Percentiles rank a stretch among this genome's conserved stretches.
These are phyloP conservation scores for Colletotrichum scovillei DNA, from an alignment of 2,329 filamentous ascomycete genomes.

Conservation along the genomic window DNA sequence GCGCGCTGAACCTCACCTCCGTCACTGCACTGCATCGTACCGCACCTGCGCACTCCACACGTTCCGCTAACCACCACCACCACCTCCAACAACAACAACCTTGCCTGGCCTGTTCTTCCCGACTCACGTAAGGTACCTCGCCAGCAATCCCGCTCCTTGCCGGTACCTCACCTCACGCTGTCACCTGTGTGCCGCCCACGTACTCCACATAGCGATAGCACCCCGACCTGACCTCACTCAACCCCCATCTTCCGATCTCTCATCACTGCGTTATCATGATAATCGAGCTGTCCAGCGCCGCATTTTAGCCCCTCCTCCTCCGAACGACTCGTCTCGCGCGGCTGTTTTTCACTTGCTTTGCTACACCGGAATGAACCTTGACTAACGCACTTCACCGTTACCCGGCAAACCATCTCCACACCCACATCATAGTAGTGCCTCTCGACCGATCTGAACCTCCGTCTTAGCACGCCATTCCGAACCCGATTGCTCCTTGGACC, in stretches of 20 bases:
- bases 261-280: slow-evolving; percentile 34
- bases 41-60: slow-evolving; percentile 15
- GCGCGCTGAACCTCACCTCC: slow-evolving; percentile 24
- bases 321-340: slow-evolving; percentile 10
- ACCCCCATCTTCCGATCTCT: slow-evolving; percentile 27
- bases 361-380: slow-evolving; percentile 25
- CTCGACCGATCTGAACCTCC: slow-evolving; percentile 12
- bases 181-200: slow-evolving; percentile 8
- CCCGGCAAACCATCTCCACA: slow-evolving; percentile 4
- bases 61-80: slow-evolving; percentile 3
- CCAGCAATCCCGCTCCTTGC: slow-evolving; percentile 13
- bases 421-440: slow-evolving; percentile 27
- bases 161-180: slow-evolving; percentile 4
- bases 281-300: slow-evolving; percentile 25
- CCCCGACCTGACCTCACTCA: slow-evolving; percentile 27
- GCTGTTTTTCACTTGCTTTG: neutral
- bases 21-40: slow-evolving; percentile 13
- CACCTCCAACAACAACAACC: neutral
- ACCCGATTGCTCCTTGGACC: slow-evolving; percentile 18
- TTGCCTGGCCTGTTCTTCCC: neutral
- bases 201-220: slow-evolving; percentile 30
- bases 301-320: slow-evolving; percentile 7
- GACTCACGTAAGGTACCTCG: slow-evolving; percentile 9
- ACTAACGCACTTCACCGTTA: neutral
- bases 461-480: slow-evolving; percentile 29